Base-by-base conservation (phyloP, 805 yeast genomes). In the Ogataea salicorniae region DNA sequence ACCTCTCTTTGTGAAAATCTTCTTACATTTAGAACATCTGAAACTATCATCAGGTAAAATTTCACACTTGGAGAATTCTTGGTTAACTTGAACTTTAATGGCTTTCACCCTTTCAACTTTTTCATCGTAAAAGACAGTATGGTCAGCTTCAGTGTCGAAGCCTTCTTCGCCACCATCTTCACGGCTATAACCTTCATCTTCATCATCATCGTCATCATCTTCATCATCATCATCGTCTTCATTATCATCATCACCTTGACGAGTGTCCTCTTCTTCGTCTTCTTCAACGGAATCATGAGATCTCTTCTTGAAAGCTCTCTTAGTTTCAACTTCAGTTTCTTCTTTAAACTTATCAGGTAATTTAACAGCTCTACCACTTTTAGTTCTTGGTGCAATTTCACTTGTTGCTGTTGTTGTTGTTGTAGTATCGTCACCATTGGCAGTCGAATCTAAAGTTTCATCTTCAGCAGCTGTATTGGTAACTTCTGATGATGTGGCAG, bases 1-100 rank as follows among this genome's bases (percentile, higher is more conserved):
- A 2, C 63, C 63, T 34, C 61, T 42, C 37, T 59, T 59, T 13
- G 61, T 57, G 41, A 59, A 59, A 2, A 48, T 41, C 43, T 56
- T 57, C 5, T 43, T 42, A 41, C 63, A 59, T 31, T 49, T 44
- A 7, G 54, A 53, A 43, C 63, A 59, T 20, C 49, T 47, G 42
- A 51, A 59, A 5, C 49, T 43, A 6, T 53, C 59, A 38, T 56
- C 53, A 2, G 50, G 51, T 23, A 55, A 36, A 16, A 53, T 40
- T 33, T 47, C 54, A 41, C 63, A 59, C 20, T 41, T 51, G 9
- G 50, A 37, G 45, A 59, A 57, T 37, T 56, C 58, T 22, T 48
- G 43, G 40, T 53, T 53, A 22, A 59, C 61, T 41, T 55, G 55
- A 17, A 37, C 37, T 29, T 53, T 47, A 29, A 58, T 48, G 5